These are phyloP conservation scores for Camellia oleifera DNA, from an alignment of 179 eudicot genomes.

Conservation along the genomic window DNA sequence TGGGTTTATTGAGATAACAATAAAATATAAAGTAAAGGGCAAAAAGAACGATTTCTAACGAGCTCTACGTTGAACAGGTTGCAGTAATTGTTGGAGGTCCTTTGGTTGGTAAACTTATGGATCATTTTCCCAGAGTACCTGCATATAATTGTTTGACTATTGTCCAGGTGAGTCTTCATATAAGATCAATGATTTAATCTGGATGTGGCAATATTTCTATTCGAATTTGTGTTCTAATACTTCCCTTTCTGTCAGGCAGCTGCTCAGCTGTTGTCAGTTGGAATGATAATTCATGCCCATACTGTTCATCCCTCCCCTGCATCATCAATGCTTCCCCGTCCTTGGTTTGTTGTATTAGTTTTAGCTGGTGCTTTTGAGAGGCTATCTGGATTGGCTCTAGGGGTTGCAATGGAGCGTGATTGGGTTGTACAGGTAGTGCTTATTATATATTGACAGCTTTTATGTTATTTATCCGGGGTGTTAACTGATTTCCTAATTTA, in stretches of 20 bases:
- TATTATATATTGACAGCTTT: not conserved
- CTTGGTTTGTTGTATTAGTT: conserved; percentile 87
- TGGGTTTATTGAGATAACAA: not conserved
- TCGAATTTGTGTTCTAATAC: conserved; percentile 20
- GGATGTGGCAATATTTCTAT: conserved; percentile 2
- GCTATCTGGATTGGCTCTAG: conserved; percentile 85
- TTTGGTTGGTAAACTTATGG: conserved; percentile 86
- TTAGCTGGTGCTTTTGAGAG: conserved; percentile 83
- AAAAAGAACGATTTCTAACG: conserved; percentile 18
- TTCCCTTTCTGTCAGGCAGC: conserved; percentile 47
- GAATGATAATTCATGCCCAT: conserved; percentile 82
- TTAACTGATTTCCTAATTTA: conserved; percentile 18
- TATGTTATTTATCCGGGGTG: not conserved
- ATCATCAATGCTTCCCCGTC: conserved; percentile 56
- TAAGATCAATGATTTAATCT: not conserved
- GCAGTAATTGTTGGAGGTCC: conserved; percentile 84
- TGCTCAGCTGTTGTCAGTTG: conserved; percentile 84
- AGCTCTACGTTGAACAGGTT: conserved; percentile 49
- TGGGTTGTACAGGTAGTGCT: conserved; percentile 85
- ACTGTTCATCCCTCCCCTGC: conserved; percentile 31
- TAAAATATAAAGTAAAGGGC: not conserved
- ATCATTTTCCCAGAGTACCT: conserved; percentile 77
- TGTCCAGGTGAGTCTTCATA: conserved; percentile 53
- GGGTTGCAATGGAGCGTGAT: conserved; percentile 95
- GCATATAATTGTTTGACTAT: conserved; percentile 63